A percentile compares a stretch with the other conserved stretches of the same genome.
These are phyloP conservation scores for Maudiozyma barnettii DNA, from an alignment of 805 yeast genomes.

Conservation along the genomic window DNA sequence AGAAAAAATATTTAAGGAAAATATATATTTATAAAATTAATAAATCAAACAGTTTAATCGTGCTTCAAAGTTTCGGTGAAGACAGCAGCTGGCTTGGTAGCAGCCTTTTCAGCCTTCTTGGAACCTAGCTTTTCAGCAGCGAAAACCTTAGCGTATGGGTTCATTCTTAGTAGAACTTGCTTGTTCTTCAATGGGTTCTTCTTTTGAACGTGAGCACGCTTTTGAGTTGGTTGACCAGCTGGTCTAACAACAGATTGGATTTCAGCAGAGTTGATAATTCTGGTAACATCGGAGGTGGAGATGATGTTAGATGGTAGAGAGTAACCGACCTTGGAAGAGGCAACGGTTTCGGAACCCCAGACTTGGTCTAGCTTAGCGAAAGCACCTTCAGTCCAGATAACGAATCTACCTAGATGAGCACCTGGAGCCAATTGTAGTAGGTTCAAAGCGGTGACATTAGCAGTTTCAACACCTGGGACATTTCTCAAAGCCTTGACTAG, in stretches of 20 bases:
- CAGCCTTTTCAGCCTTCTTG: constrained; percentile 57
- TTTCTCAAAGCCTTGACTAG: constrained; percentile 97
- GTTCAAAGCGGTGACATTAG: constrained; percentile 84
- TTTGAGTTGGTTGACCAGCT: constrained; percentile 88
- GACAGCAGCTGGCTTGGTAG: constrained; percentile 62
- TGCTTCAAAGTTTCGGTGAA: constrained; percentile 60
- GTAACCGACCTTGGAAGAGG: constrained; percentile 81
- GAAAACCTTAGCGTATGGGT: constrained; percentile 99
- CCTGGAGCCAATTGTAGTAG: constrained; percentile 99
- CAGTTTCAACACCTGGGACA: constrained; percentile 99
- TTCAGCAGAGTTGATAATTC: constrained; percentile 98
- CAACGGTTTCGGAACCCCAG: constrained; percentile 89
- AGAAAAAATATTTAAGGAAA: constrained; percentile 1
- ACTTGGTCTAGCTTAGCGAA: constrained; percentile 92
- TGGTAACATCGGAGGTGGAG: constrained; percentile 90
- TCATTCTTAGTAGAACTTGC: constrained; percentile 93
- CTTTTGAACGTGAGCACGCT: constrained; percentile 93
- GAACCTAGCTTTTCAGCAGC: constrained; percentile 86
- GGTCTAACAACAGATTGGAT: constrained; percentile 95
- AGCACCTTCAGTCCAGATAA: constrained; percentile 99
- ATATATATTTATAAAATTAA: neutral
- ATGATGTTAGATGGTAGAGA: constrained; percentile 89
- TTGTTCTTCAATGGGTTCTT: constrained; percentile 99
- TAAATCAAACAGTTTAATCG: constrained; percentile 31
- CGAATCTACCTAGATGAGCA: constrained; percentile 99